Percentiles rank a stretch among this genome's conserved stretches.
Conservation (phyloP, 1,284 basidiomycete genomes). For the Apiotrichum sp. region DNA sequence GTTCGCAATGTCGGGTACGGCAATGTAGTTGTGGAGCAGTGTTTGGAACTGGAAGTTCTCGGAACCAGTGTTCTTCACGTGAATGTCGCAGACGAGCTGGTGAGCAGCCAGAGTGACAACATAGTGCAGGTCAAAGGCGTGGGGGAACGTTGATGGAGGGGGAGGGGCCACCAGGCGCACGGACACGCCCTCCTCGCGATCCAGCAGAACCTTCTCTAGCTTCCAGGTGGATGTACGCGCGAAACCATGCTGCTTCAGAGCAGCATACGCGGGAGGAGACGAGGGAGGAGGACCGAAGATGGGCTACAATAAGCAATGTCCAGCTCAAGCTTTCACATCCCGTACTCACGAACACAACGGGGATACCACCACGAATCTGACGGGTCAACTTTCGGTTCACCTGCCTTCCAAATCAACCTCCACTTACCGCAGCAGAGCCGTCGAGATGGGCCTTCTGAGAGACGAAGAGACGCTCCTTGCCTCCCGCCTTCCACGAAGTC, state of each 20-base stretch:
- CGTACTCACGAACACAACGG: constrained; percentile 57
- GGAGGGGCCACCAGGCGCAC: constrained; percentile 60
- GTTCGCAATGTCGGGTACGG: constrained; percentile 55
- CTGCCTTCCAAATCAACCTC: too few relatives aligned
- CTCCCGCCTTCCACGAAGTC: constrained; percentile 48
- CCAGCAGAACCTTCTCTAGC: constrained; percentile 59
- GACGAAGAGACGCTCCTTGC: constrained; percentile 66
- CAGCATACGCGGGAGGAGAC: constrained; percentile 53
- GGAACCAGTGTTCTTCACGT: constrained; percentile 59
- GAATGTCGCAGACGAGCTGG: constrained; percentile 68
- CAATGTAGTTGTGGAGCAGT: constrained; percentile 77
- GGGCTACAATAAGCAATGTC: constrained; percentile 47
- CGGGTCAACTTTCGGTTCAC: too few relatives aligned
- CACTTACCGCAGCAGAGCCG: constrained; percentile 56
- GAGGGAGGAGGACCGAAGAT: constrained; percentile 68
- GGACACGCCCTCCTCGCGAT: constrained; percentile 64
- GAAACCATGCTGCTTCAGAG: constrained; percentile 75
- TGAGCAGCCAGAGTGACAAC: constrained; percentile 69
- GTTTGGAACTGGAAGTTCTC: constrained; percentile 70
- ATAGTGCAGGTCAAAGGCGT: constrained; percentile 64
- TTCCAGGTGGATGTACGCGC: constrained; percentile 68
- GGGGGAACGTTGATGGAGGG: constrained; percentile 57
- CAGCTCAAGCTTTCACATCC: background rate
- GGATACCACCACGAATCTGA: constrained; percentile 70
- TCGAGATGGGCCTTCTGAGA: constrained; percentile 73